Evolutionary conservation across 768 basidiomycete genomes (phyloP).

Genomic region (Suillus variegatus): DNA sequence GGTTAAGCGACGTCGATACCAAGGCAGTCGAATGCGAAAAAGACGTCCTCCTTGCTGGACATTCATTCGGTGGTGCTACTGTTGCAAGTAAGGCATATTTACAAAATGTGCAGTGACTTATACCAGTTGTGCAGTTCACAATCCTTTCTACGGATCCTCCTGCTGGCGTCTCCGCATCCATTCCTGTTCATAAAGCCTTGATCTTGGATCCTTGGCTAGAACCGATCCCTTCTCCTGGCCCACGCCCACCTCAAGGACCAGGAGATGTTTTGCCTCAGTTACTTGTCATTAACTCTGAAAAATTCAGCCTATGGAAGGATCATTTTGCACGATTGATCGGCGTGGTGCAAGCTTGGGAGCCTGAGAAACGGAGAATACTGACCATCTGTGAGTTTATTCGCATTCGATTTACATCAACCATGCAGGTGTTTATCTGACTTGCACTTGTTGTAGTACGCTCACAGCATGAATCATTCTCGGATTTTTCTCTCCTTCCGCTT

Average conservation of each 20-base stretch:
- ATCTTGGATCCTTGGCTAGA: constrained; percentile 87
- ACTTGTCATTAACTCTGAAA: constrained; percentile 75
- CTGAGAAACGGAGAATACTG: constrained; percentile 41
- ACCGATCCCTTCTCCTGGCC: constrained; percentile 64
- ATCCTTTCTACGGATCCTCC: constrained; percentile 54
- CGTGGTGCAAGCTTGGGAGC: constrained; percentile 58
- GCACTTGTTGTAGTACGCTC: constrained; percentile 19
- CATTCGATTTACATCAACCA: not conserved
- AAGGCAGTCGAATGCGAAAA: constrained; percentile 34
- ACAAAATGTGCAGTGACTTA: not conserved
- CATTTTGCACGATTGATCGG: constrained; percentile 64
- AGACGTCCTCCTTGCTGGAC: constrained; percentile 46
- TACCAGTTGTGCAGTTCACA: constrained; percentile 43
- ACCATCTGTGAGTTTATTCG: constrained; percentile 46
- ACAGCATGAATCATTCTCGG: constrained; percentile 31
- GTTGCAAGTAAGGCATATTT: constrained; percentile 36
- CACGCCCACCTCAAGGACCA: constrained; percentile 21
- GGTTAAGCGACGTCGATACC: constrained; percentile 31
- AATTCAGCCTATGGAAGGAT: constrained; percentile 76
- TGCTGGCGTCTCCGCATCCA: constrained; percentile 32
- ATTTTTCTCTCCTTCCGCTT: constrained; percentile 27
- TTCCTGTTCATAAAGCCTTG: constrained; percentile 61
- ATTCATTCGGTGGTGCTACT: constrained; percentile 60
- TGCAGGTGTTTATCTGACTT: not conserved
- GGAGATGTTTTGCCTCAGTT: constrained; percentile 37